Evolutionary conservation across 2,329 filamentous ascomycete species (phyloP).

Genomic region (Talaromyces verruculosus): DNA sequence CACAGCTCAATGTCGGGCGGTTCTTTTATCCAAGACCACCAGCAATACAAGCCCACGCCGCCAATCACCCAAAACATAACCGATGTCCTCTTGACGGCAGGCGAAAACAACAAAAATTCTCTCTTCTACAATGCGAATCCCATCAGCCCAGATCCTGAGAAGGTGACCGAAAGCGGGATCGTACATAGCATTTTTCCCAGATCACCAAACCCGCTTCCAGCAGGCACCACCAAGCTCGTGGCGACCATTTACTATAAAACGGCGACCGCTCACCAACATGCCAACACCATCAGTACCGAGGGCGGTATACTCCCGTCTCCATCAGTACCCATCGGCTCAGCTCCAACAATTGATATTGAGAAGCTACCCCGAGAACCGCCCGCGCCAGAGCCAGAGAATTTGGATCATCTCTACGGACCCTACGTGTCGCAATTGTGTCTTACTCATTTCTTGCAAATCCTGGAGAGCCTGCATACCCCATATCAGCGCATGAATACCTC

Average conservation of each 20-base stretch:
- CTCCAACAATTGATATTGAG: slow-evolving; percentile 52
- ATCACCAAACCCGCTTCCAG: slow-evolving; percentile 40
- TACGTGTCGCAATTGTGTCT: slow-evolving; percentile 57
- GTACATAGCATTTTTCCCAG: slow-evolving; percentile 49
- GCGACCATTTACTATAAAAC: slow-evolving; percentile 53
- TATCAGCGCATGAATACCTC: slow-evolving; percentile 51
- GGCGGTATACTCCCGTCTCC: slow-evolving; percentile 44
- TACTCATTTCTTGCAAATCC: slow-evolving; percentile 56
- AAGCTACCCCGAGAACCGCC: slow-evolving; percentile 57
- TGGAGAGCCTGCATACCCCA: slow-evolving; percentile 51
- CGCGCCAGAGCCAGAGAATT: slow-evolving; percentile 54
- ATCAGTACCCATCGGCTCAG: slow-evolving; percentile 46
- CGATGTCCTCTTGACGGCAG: slow-evolving; percentile 38
- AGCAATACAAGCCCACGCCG: slow-evolving; percentile 47
- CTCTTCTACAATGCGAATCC: slow-evolving; percentile 37
- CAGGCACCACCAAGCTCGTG: slow-evolving; percentile 46
- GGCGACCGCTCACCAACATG: slow-evolving; percentile 43
- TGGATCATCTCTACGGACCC: slow-evolving; percentile 57
- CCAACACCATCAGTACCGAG: slow-evolving; percentile 43
- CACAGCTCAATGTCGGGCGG: slow-evolving; percentile 43
- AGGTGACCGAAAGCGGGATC: slow-evolving; percentile 48
- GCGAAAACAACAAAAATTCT: slow-evolving; percentile 23
- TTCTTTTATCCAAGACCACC: slow-evolving; percentile 50
- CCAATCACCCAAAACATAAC: slow-evolving; percentile 38
- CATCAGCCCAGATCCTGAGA: slow-evolving; percentile 40